Base-by-base conservation (phyloP, 225 moss, liverwort and hornwort species). In the Pseudisothecium myosuroides region DNA sequence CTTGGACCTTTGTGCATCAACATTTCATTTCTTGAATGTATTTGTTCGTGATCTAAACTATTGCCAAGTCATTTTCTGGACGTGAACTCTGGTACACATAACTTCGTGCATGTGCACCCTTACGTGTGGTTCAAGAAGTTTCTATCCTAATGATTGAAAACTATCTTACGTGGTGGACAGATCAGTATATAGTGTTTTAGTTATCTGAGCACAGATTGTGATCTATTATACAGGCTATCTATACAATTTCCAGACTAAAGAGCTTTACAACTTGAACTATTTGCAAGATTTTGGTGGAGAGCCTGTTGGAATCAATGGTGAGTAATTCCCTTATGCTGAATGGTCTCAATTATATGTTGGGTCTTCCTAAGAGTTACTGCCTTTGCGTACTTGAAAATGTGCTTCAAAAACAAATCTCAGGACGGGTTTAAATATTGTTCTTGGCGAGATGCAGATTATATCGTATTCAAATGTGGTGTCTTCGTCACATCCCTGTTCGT, bases 161-260 rank as follows among this genome's bases (percentile, higher is more conserved):
- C 43, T 63, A 45, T 45, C 71, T 77, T 21, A 86, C 68, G 34
- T 77, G 83, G 82, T 88, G 65, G 79, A 84, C n/a, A 85, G 66
- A 81, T 43, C 62, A 76, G 68, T 82, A 28, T 62, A 18, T 39
- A 85, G 11, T 56, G 34, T 45, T 63, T 67, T 64, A 64, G 86
- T 83, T 66, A 61, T 86, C 83, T 88, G 73, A 90, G 41, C 80
- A 50, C n/a, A 77, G 61, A 76, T 83, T 90, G 78, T 90, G 87
- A 80, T 88, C 45, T 73, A 47, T 43, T 87, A 54, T 90, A 63
- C 94, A 98, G 98, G 98, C 61, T 98, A 96, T 80, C 90, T 98
- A 81, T 98, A 98, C 90, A 98, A 98, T 86, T 98, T 98, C 80
- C 98, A 98, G 93, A 98, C 98, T 21, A 98, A 98, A 87, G 98